A percentile compares a stretch with the other conserved stretches of the same genome.
phyloP scores from a whole-genome alignment of 1,284 basidiomycete genomes.

The Pterulicium gracile region DNA sequence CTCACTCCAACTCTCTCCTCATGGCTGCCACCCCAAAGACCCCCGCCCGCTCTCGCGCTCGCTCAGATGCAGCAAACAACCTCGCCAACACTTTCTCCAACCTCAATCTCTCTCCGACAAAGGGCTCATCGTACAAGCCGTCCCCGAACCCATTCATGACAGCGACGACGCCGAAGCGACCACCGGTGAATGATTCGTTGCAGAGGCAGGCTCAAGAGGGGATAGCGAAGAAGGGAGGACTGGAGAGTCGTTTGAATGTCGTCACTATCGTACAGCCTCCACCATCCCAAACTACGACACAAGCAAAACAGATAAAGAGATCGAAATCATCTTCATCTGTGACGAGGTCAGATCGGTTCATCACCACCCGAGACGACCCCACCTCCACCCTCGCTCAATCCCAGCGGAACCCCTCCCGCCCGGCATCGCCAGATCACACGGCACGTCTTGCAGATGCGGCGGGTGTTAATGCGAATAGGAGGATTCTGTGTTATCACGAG shows the following conservation, averaged over 20 bases:
- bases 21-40: not conserved
- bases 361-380: slow-evolving; percentile 51
- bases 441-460: slow-evolving; percentile 65
- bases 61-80: not conserved
- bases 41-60: not conserved
- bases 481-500: slow-evolving; percentile 72
- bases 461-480: slow-evolving; percentile 61
- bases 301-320: slow-evolving; percentile 62
- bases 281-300: no score
- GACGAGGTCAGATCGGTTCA: slow-evolving; percentile 61
- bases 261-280: slow-evolving; percentile 50
- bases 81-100: not conserved
- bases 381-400: slow-evolving; percentile 29
- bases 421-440: slow-evolving; percentile 63
- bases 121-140: no score
- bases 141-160: not conserved
- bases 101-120: not conserved
- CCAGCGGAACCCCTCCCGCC: slow-evolving; percentile 51
- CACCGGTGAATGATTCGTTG: slow-evolving; percentile 27
- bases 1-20: not conserved
- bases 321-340: slow-evolving; percentile 58
- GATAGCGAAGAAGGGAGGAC: slow-evolving; percentile 62
- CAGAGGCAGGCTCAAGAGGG: slow-evolving; percentile 52
- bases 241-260: slow-evolving; percentile 66
- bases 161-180: not conserved